Evolutionary conservation across 2,329 filamentous ascomycete species (phyloP).

Genomic region (Diaporthe ampelina): DNA sequence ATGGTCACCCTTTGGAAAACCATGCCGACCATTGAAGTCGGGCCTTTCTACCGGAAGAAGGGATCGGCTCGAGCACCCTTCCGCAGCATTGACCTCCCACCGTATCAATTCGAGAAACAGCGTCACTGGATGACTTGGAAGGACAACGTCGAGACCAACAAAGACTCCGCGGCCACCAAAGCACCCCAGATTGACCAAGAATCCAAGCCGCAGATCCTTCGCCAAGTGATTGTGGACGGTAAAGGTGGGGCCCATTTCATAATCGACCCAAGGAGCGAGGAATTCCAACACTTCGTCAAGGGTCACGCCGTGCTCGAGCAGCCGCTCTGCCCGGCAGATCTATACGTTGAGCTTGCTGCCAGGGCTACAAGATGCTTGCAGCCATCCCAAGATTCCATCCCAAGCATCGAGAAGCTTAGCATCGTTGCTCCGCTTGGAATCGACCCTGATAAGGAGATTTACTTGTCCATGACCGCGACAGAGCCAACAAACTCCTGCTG

Average conservation of each 20-base stretch:
- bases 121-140: conserved; percentile 48
- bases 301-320: conserved; percentile 47
- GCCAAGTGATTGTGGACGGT: background rate
- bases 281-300: conserved; percentile 41
- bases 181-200: background rate
- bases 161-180: background rate
- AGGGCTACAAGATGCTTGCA: conserved; percentile 36
- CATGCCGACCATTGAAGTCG: conserved; percentile 43
- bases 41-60: conserved; percentile 45
- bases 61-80: background rate
- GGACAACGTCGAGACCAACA: background rate
- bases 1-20: conserved; percentile 43
- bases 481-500: background rate
- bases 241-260: background rate
- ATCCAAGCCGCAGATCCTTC: background rate
- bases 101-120: conserved; percentile 49
- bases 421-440: conserved; percentile 10
- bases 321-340: conserved; percentile 46
- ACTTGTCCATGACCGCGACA: background rate
- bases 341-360: conserved; percentile 47
- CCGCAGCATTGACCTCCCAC: conserved; percentile 44
- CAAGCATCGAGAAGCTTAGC: conserved; percentile 1
- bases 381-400: background rate
- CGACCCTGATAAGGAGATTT: background rate
- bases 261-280: conserved; percentile 35